These are phyloP conservation scores for Austroboletus niveus DNA, from an alignment of 1,284 basidiomycete genomes.

Conservation along the genomic window DNA sequence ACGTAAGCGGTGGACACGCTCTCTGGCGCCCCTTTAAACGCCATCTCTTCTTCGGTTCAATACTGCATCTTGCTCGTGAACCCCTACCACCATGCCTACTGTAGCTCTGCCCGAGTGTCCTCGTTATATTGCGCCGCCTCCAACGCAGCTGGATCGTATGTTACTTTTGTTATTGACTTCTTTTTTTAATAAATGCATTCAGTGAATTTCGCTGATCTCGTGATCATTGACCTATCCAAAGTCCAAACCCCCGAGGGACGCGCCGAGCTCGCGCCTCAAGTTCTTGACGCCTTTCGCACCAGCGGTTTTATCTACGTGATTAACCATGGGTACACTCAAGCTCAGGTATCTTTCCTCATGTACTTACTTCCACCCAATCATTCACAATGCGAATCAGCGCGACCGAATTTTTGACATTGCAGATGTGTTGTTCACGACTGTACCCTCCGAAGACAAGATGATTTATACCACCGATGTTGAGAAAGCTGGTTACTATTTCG, in stretches of 20 bases:
- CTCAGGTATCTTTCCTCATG: constrained; percentile 39
- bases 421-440: constrained; percentile 56
- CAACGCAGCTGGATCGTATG: constrained; percentile 21
- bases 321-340: constrained; percentile 53
- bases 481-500: constrained; percentile 49
- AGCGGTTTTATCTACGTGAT: constrained; percentile 63
- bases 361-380: not conserved
- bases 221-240: constrained; percentile 60
- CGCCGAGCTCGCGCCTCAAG: constrained; percentile 44
- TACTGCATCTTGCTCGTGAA: not conserved
- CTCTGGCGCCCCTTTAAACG: too few species aligned
- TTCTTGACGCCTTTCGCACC: constrained; percentile 56
- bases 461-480: constrained; percentile 46
- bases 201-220: constrained; percentile 69
- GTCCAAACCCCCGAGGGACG: constrained; percentile 48
- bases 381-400: constrained; percentile 32
- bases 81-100: not conserved
- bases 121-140: constrained; percentile 7
- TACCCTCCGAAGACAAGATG: constrained; percentile 54
- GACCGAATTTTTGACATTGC: constrained; percentile 60
- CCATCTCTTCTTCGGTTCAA: not conserved
- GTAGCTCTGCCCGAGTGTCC: not conserved
- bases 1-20: too few species aligned
- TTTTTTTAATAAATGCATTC: not conserved
- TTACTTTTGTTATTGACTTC: not conserved